These are phyloP conservation scores for Miscanthus lutarioriparius DNA, from an alignment of 176 grass and related monocot genomes.

Conservation along the genomic window DNA sequence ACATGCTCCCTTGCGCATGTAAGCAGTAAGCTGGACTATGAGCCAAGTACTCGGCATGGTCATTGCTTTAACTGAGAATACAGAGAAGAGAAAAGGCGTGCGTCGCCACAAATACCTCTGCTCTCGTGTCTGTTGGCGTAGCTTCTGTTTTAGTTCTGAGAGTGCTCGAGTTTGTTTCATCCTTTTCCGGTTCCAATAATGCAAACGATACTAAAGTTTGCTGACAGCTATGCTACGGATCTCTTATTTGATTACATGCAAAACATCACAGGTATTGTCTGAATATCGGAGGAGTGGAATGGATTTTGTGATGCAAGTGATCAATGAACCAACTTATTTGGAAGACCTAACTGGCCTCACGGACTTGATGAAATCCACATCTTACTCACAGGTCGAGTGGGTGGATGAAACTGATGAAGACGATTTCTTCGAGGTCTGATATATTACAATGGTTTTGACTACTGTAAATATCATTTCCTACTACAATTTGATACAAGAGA, in stretches of 20 bases:
- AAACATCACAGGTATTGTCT: slow-evolving; percentile 61
- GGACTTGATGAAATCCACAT: slow-evolving; percentile 69
- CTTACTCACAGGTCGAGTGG: slow-evolving; percentile 62
- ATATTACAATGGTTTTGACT: background rate
- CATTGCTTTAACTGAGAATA: background rate
- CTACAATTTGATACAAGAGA: background rate
- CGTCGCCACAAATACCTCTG: background rate
- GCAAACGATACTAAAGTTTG: background rate
- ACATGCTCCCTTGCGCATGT: background rate
- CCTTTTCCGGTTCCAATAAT: background rate
- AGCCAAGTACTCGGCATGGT: background rate
- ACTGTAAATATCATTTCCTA: slow-evolving; percentile 16
- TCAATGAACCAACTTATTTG: slow-evolving; percentile 86
- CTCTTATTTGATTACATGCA: background rate
- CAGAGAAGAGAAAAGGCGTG: background rate
- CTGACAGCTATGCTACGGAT: background rate
- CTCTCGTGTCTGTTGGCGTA: background rate
- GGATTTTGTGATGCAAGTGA: slow-evolving; percentile 90
- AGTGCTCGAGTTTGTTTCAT: background rate
- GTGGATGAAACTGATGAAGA: slow-evolving; percentile 57
- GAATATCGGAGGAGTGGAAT: slow-evolving; percentile 76
- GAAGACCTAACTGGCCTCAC: slow-evolving; percentile 91
- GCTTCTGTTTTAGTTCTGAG: background rate
- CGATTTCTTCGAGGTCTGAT: slow-evolving; percentile 39
- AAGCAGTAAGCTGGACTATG: background rate